These are phyloP conservation scores for Coniella lustricola DNA, from an alignment of 2,329 filamentous ascomycete species.

Conservation along the genomic window DNA sequence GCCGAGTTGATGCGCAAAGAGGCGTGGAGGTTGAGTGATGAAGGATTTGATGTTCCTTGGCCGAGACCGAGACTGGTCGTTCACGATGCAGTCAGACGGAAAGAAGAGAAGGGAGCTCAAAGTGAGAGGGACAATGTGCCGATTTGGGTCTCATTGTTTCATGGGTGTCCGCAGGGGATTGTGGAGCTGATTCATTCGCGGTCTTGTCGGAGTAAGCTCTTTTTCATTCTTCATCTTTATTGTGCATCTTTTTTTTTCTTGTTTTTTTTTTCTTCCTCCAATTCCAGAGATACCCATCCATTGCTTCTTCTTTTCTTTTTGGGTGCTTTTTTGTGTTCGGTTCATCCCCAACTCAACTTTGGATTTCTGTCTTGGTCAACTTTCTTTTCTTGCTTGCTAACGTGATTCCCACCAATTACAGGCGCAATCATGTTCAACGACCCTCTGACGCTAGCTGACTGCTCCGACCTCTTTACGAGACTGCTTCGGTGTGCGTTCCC, in stretches of 20 bases:
- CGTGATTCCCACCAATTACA: constrained; percentile 15
- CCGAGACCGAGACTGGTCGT: background rate
- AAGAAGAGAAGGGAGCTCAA: background rate
- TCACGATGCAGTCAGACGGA: background rate
- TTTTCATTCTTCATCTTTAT: no score
- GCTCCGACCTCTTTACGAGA: constrained; percentile 45
- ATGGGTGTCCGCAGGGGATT: constrained; percentile 66
- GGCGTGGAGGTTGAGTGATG: constrained; percentile 58
- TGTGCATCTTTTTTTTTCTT: no score
- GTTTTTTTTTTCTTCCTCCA: no score
- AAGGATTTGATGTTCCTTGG: constrained; percentile 8
- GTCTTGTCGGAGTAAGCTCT: constrained; percentile 58
- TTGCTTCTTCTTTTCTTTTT: no score
- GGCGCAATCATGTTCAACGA: constrained; percentile 84
- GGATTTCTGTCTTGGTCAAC: no score
- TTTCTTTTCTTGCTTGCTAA: background rate
- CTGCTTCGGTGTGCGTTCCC: constrained; percentile 63
- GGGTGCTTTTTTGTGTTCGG: no score
- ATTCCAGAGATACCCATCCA: no score
- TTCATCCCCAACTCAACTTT: no score
- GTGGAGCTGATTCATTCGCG: constrained; percentile 70
- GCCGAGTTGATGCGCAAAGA: constrained; percentile 70
- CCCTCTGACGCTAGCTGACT: constrained; percentile 49
- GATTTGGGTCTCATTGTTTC: constrained; percentile 56
- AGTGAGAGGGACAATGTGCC: constrained; percentile 1